phyloP scores from a whole-genome alignment of 352 stramenopile species.

The Globisporangium lucens region DNA sequence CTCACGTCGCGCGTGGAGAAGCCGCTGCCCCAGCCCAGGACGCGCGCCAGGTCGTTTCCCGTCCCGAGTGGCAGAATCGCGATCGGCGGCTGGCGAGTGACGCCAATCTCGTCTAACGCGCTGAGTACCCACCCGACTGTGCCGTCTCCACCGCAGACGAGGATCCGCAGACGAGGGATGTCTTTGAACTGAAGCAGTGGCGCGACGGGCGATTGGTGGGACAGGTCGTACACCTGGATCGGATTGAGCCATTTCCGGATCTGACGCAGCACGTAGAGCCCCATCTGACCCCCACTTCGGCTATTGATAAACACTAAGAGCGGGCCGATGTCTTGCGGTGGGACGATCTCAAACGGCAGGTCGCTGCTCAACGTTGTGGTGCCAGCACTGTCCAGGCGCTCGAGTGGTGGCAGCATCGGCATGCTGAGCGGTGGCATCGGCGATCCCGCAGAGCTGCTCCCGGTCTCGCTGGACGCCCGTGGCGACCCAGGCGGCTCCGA shows the following conservation, averaged over 20 bases:
- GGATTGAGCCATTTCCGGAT: slow-evolving; percentile 93
- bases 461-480: slow-evolving; percentile 9
- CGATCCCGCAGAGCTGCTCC: slow-evolving; percentile 6
- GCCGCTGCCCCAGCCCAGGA: slow-evolving; percentile 92
- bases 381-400: slow-evolving; percentile 9
- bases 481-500: slow-evolving; percentile 5
- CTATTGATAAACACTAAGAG: slow-evolving; percentile 96
- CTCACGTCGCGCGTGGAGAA: slow-evolving; percentile 78
- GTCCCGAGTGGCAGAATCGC: slow-evolving; percentile 95
- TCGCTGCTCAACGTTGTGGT: slow-evolving; percentile 13
- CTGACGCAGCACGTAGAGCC: slow-evolving; percentile 90
- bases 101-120: slow-evolving; percentile 64
- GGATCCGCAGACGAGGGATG: slow-evolving; percentile 85
- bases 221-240: slow-evolving; percentile 95
- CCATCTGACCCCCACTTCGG: slow-evolving; percentile 91
- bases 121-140: slow-evolving; percentile 92
- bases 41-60: slow-evolving; percentile 93
- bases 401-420: slow-evolving; percentile 11
- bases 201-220: slow-evolving; percentile 88
- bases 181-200: slow-evolving; percentile 90
- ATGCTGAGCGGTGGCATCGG: slow-evolving; percentile 4
- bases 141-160: slow-evolving; percentile 94
- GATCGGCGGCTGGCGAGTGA: slow-evolving; percentile 85
- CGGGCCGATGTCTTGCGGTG: slow-evolving; percentile 44
- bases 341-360: slow-evolving; percentile 59